A percentile compares a stretch with the other conserved stretches of the same genome.
phyloP scores from a whole-genome alignment of 192 early-diverging fungal species.

The Lobosporangium transversale region DNA sequence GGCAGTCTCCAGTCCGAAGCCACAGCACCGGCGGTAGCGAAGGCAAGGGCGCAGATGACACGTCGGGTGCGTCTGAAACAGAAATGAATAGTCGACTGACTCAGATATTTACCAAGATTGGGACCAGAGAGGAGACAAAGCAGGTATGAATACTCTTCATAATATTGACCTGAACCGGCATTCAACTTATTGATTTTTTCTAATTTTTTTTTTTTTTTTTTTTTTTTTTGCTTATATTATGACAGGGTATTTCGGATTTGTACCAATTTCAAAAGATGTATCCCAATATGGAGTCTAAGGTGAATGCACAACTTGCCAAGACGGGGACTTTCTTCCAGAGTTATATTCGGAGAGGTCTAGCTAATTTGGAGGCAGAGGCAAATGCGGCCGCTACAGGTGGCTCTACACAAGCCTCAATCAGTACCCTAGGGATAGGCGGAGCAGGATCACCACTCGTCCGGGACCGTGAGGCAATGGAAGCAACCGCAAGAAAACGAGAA shows the following conservation, averaged over 20 bases:
- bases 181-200: background rate
- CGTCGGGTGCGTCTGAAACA: conserved; percentile 53
- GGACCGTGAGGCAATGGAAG: conserved; percentile 27
- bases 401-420: background rate
- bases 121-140: conserved; percentile 72
- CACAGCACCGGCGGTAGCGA: conserved; percentile 12
- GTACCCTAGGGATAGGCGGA: background rate
- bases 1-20: conserved; percentile 8
- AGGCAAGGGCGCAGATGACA: conserved; percentile 11
- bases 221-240: too few species aligned
- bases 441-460: conserved; percentile 6
- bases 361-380: conserved; percentile 65
- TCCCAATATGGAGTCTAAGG: conserved; percentile 68
- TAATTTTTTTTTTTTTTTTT: background rate
- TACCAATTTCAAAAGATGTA: conserved; percentile 81
- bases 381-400: conserved; percentile 13
- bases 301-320: conserved; percentile 67
- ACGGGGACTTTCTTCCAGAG: conserved; percentile 78
- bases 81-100: conserved; percentile 73
- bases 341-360: conserved; percentile 77
- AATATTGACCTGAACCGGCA: too few species aligned
- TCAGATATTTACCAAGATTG: conserved; percentile 78
- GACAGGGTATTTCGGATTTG: conserved; percentile 75
- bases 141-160: conserved; percentile 59
- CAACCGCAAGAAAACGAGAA: conserved; percentile 19